Base-by-base conservation (phyloP, 176 grass and related monocot species). In the Musa itinerans region DNA sequence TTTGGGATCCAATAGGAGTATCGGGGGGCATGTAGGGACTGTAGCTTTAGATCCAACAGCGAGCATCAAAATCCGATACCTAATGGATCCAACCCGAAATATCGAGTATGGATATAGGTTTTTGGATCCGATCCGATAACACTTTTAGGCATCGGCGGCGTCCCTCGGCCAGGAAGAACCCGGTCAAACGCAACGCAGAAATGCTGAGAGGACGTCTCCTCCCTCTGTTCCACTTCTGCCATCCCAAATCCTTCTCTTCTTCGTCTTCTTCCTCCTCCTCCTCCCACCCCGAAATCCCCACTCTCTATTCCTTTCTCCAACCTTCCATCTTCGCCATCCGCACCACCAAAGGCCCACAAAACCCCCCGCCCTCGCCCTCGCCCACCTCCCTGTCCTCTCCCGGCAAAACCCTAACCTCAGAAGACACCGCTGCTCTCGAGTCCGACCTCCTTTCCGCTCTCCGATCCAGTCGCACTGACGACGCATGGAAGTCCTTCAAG, bases 291-390 rank as follows among this genome's bases (percentile, higher is more conserved):
- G 87, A 86, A 74, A 89, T 91, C 77, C 94, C 94, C 54, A 90
- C 80, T 27, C 19, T 93, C 72, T 93, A 98, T 62, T 98, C 94
- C 82, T 98, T 98, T 74, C 90, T 98, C 64, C 88, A 98, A 85
- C 91, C 85, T 11, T 87, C 86, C 72, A 80, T 93, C 86, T 93
- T 86, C 84, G 87, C 88, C 17, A 87, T 85, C 57, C 86, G 84
- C 16, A 53, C 80, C 61, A 81, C 68, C 48, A 50, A 54, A 8
- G n/a, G 76, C 65, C 69, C 83, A 55, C 89, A 92, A 52, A 74
- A 68, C 17, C 77, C 71, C 20, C 11, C 63, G 16, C 15, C 65
- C 43, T 52, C 78, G 54, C 16, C 83, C 19, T 49, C 27, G 1
- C 13, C 66, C 67, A 24, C 51, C 43, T 48, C 56, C 82, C 63